A percentile compares a stretch with the other conserved stretches of the same genome.
Evolutionary conservation across 768 basidiomycete species (phyloP).

Genomic region (Boletus sensibilis): DNA sequence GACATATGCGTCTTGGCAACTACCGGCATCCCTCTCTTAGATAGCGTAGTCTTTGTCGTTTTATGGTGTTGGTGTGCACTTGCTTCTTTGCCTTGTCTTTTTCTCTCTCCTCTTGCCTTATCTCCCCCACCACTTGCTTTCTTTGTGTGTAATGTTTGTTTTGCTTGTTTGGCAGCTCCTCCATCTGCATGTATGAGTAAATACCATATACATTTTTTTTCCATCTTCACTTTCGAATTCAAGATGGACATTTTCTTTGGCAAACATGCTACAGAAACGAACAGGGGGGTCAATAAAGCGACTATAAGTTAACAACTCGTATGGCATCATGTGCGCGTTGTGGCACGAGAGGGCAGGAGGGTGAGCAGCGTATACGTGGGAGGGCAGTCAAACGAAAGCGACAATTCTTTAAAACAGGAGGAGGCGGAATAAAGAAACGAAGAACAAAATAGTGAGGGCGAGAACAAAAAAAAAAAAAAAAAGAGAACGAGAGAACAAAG

Average conservation of each 20-base stretch:
- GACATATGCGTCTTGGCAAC: background rate
- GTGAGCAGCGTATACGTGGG: background rate
- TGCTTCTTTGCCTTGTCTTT: background rate
- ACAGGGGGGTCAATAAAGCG: background rate
- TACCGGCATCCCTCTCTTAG: background rate
- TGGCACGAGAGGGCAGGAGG: too few species aligned
- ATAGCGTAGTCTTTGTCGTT: background rate
- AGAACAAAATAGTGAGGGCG: background rate
- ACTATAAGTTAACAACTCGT: conserved; percentile 4
- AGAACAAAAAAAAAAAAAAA: background rate
- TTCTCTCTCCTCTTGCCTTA: background rate
- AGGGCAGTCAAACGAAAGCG: background rate
- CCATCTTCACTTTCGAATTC: background rate
- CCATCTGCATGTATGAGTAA: background rate
- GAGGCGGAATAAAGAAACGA: too few species aligned
- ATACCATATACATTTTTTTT: background rate
- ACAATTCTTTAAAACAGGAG: background rate
- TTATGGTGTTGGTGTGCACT: background rate
- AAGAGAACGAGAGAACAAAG: background rate
- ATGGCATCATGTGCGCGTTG: background rate
- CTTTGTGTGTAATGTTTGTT: background rate
- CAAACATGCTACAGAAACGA: background rate
- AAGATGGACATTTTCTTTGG: background rate
- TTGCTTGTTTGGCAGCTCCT: background rate
- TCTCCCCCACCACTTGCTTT: background rate